These are phyloP conservation scores for Aegilops tauschii DNA, from an alignment of 176 grass and related monocot genomes.

Conservation along the genomic window DNA sequence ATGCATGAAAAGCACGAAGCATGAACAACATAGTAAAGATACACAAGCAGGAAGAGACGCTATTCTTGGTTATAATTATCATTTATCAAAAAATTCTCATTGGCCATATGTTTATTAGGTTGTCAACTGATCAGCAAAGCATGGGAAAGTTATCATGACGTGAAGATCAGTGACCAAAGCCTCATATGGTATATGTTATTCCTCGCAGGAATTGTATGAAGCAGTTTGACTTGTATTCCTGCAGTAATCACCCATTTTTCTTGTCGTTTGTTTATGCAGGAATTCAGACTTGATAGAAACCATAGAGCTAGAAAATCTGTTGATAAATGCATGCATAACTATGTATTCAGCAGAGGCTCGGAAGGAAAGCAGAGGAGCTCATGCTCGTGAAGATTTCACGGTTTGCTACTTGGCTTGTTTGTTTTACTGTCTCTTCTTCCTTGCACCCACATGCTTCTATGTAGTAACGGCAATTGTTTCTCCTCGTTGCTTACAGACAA, in stretches of 20 bases:
- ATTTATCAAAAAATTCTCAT: conserved; percentile 1
- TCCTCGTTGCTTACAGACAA: conserved; percentile 49
- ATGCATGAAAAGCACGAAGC: not conserved
- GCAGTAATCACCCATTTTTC: conserved; percentile 25
- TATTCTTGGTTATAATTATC: not conserved
- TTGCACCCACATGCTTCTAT: not conserved
- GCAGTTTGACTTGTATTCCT: conserved; percentile 11
- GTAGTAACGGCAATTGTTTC: not conserved
- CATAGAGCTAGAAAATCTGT: conserved; percentile 84
- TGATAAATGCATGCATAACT: conserved; percentile 96
- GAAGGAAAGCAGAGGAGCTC: conserved; percentile 93
- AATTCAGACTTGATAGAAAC: conserved; percentile 97
- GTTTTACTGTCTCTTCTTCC: not conserved
- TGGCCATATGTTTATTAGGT: conserved; percentile 35
- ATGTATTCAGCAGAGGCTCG: conserved; percentile 95
- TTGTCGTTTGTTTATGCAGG: conserved; percentile 44
- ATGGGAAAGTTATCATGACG: conserved; percentile 53
- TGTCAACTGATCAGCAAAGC: conserved; percentile 56
- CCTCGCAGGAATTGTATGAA: not conserved
- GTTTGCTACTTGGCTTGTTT: conserved; percentile 32
- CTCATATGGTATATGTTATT: conserved; percentile 63
- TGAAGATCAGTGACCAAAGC: conserved; percentile 62
- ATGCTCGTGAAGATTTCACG: conserved; percentile 96
- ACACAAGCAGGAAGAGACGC: not conserved
- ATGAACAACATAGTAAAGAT: not conserved